Conservation (phyloP, 1,284 basidiomycete genomes). For the Sporisorium reilianum region DNA sequence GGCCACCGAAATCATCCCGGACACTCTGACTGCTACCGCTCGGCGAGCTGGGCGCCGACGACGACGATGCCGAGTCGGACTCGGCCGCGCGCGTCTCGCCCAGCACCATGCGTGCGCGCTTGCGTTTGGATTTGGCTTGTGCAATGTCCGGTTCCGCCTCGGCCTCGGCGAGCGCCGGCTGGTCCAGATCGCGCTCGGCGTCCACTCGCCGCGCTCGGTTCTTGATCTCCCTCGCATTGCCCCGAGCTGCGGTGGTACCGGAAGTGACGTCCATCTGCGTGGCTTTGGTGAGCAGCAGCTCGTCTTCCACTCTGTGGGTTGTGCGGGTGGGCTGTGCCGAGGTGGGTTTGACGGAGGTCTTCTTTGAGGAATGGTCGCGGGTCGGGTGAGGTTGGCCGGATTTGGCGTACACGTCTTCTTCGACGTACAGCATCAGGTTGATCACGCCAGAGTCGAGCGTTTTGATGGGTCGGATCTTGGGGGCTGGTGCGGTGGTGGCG, state of each 20-base stretch:
- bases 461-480: slow-evolving; percentile 50
- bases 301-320: slow-evolving; percentile 14
- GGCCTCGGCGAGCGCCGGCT: slow-evolving; percentile 33
- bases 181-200: slow-evolving; percentile 44
- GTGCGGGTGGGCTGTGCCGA: slow-evolving; percentile 24
- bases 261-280: slow-evolving; percentile 32
- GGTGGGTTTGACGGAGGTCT: slow-evolving; percentile 2
- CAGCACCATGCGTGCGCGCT: slow-evolving; percentile 43
- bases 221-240: slow-evolving; percentile 33
- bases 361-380: not conserved
- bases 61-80: slow-evolving; percentile 24
- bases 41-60: slow-evolving; percentile 19
- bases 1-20: slow-evolving; percentile 73
- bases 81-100: slow-evolving; percentile 47
- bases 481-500: slow-evolving; percentile 2
- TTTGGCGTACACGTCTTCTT: slow-evolving; percentile 49
- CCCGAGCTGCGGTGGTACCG: slow-evolving; percentile 4
- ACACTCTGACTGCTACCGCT: slow-evolving; percentile 69
- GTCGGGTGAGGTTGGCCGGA: slow-evolving; percentile 5
- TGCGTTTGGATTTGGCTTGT: slow-evolving; percentile 39
- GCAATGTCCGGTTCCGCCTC: slow-evolving; percentile 35
- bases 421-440: slow-evolving; percentile 53
- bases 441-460: slow-evolving; percentile 49
- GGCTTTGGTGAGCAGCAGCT: slow-evolving; percentile 31
- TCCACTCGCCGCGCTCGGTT: slow-evolving; percentile 37